Conservation (phyloP, 2,329 filamentous ascomycete genomes). For the Ambrosiella cleistominuta region DNA sequence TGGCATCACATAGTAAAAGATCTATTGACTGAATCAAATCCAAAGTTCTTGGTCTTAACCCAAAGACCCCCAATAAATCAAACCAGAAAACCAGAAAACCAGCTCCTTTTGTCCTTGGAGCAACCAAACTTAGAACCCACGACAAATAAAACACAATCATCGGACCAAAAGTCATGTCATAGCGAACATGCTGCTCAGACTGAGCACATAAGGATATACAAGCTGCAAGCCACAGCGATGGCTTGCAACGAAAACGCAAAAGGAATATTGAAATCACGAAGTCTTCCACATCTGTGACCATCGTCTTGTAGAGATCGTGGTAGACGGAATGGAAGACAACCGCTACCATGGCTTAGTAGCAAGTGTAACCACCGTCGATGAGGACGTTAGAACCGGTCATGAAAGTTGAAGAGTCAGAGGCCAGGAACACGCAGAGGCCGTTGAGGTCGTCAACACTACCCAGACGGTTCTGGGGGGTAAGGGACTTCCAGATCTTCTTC, state of each 20-base stretch:
- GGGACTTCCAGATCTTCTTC: slow-evolving; percentile 62
- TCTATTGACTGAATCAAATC: slow-evolving; percentile 8
- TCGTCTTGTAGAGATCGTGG: neutral
- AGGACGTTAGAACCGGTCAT: slow-evolving; percentile 62
- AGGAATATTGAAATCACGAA: neutral
- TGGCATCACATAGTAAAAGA: neutral
- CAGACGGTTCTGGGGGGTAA: slow-evolving; percentile 57
- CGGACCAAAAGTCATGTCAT: slow-evolving; percentile 1
- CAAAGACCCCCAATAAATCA: slow-evolving; percentile 8
- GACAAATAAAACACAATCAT: slow-evolving; percentile 5
- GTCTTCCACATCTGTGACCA: neutral
- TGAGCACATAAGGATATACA: slow-evolving; percentile 5
- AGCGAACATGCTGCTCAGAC: slow-evolving; percentile 7
- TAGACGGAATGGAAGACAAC: neutral
- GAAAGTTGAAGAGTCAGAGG: slow-evolving; percentile 53
- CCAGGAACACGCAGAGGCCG: slow-evolving; percentile 58
- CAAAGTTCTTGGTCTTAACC: neutral
- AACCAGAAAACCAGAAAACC: neutral
- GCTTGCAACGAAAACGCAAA: neutral
- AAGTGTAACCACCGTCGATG: slow-evolving; percentile 54
- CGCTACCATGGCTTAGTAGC: slow-evolving; percentile 28
- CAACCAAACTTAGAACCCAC: slow-evolving; percentile 4
- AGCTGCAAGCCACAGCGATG: slow-evolving; percentile 3
- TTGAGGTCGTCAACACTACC: slow-evolving; percentile 62
- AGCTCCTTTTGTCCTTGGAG: slow-evolving; percentile 6